Evolutionary conservation across 495 filamentous ascomycete genomes (phyloP), one percentile per base, ranked within the genome.

Genomic region (Penicillium ucsense): DNA sequence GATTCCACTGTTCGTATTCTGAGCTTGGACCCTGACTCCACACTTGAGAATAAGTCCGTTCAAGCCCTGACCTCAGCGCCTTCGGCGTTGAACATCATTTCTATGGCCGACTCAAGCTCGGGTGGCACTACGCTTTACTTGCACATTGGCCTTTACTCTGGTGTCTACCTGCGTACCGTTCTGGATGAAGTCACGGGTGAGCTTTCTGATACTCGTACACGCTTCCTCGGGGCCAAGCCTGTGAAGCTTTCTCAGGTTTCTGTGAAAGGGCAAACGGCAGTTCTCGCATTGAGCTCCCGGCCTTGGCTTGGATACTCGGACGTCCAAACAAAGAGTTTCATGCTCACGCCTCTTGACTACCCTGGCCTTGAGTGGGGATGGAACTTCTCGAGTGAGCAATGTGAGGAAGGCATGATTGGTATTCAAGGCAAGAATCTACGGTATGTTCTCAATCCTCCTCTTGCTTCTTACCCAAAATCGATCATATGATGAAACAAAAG

Each of bases 131-230:
- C 89, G 3, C 72, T 92, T 3, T 96, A 92, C 60, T 73, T 97
- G 11, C 94, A 99, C 54, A 96, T 99, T 44, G 94, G 94, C 37
- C 77, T 99, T 11, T 85, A 90, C 61, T 95, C 89, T 10, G 94
- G 94, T 12, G 88, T 97, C 4, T 99, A 99, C 61, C 75, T 99
- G 20, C 79, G 94, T 35, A 95, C 94, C 0, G 86, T 95, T 11
- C 67, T 99, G 30, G 94, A 97, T 59, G 94, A 96, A 54, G 75
- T 91, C 8, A 96, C 89, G 1, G 94, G 94, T 41, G 92, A 96
- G 57, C 72, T 97, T 29, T 90, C 89, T 2, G 92, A 96, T 62
- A 96, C 89, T 3, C 79, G 91, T 43, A 94, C 90, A 32, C 86
- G 91, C 36, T 97, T 96, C 64, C 74, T 99, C 11, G 94, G 94